A percentile compares a stretch with the other conserved stretches of the same genome.
Evolutionary conservation across 257 asterid species (phyloP).

Genomic region (Knoxia roxburghii): DNA sequence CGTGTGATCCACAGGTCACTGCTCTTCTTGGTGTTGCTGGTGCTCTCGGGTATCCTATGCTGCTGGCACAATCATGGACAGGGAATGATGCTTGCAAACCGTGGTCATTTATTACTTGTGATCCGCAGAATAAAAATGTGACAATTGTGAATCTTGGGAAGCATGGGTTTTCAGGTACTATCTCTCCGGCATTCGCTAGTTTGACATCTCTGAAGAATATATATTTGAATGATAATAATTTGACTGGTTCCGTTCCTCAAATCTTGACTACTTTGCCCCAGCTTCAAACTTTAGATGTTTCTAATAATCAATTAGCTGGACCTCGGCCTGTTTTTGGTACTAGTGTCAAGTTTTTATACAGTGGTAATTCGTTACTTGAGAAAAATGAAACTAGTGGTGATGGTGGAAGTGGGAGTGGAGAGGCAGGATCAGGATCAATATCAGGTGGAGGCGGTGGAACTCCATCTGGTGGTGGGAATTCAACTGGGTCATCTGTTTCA

Average conservation of each 20-base stretch:
- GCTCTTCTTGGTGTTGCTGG: constrained; percentile 73
- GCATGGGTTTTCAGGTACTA: constrained; percentile 54
- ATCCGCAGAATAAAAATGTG: constrained; percentile 51
- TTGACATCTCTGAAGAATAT: constrained; percentile 63
- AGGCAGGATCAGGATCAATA: constrained; percentile 28
- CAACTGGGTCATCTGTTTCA: constrained; percentile 35
- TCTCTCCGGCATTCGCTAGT: constrained; percentile 69
- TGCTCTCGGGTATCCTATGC: constrained; percentile 60
- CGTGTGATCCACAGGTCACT: constrained; percentile 80
- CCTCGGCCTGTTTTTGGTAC: constrained; percentile 43
- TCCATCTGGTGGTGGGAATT: constrained; percentile 30
- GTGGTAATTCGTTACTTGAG: constrained; percentile 60
- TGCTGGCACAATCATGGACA: constrained; percentile 70
- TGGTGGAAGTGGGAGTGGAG: constrained; percentile 35
- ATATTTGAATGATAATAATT: constrained; percentile 61
- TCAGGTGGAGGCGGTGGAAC: constrained; percentile 25
- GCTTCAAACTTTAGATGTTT: constrained; percentile 67
- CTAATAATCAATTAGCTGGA: constrained; percentile 71
- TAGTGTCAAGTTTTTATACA: constrained; percentile 34
- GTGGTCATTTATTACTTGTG: constrained; percentile 68
- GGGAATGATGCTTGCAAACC: constrained; percentile 64
- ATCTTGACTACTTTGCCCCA: constrained; percentile 51
- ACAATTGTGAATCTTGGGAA: constrained; percentile 48
- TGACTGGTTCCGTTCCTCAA: constrained; percentile 61
- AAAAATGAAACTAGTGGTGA: constrained; percentile 30